Evolutionary conservation across 306 rosid species (phyloP), one percentile per base, ranked within the genome.

Genomic region (Dryas drummondii): DNA sequence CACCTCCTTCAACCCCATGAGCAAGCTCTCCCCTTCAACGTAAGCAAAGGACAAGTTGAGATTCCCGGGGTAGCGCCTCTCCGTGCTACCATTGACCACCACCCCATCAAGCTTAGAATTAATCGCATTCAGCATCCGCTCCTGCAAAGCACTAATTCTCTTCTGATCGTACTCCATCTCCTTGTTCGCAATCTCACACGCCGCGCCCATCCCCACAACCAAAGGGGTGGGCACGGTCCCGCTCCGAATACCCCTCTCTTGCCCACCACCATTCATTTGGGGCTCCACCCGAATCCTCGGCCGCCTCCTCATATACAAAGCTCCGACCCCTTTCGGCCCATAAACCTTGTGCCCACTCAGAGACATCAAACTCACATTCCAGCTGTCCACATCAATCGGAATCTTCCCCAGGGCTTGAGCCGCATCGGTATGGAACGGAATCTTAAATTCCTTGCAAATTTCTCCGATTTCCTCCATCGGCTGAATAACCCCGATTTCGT

Each of bases 231-330:
- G 96, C 66, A 94, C 90, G 0, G 97, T 94, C 53, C 98, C 97
- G 49, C 98, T 94, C 58, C 97, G 76, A 64, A 94, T 88, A 44
- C 96, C 98, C 66, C 98, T 88, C 88, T 91, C 98, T 78, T 91
- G 98, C 0, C 98, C 97, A 53, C 98, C 98, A 1, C 97, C 98
- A 60, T 88, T 94, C 98, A 94, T 94, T 64, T 94, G 98, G n/a
- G 97, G 90, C 88, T 91, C 98, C 14, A 94, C 97, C 7, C 97
- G 90, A 82, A 91, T 91, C 90, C 97, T 91, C 0, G 98, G 97
- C 56, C 97, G 76, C 81, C 97, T 77, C 82, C 97, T 70, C 74
- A 90, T 71, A 67, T 94, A 94, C 91, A 91, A 77, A 8, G 98
- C 96, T 4, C 97, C 98, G 17, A 94, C 77, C 0, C 97, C 96